Percentiles rank a stretch among this genome's conserved stretches.
phyloP scores from a whole-genome alignment of 108 stramenopile species.

The Seminavis robusta region DNA sequence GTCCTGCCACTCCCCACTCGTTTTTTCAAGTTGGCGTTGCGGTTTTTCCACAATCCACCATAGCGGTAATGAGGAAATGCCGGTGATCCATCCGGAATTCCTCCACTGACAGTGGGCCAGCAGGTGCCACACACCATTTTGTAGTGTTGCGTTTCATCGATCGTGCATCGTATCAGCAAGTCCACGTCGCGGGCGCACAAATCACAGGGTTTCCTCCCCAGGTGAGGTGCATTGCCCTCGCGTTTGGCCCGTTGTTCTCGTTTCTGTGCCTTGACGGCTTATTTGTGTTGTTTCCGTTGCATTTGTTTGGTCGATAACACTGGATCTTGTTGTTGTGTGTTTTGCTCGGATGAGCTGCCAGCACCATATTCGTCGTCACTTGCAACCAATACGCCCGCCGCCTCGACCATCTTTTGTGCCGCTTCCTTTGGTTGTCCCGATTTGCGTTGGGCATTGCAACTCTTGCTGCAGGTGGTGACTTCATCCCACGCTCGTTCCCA shows the following conservation, averaged over 20 bases:
- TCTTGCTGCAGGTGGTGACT: constrained; percentile 69
- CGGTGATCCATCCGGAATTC: constrained; percentile 80
- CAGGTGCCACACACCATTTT: constrained; percentile 85
- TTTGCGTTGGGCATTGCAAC: constrained; percentile 66
- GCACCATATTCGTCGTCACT: no score
- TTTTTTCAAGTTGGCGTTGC: no score
- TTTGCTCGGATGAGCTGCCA: no score
- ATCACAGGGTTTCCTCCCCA: constrained; percentile 67
- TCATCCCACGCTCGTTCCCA: constrained; percentile 89
- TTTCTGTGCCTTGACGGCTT: constrained; percentile 61
- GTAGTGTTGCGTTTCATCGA: constrained; percentile 55
- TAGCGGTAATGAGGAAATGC: constrained; percentile 83
- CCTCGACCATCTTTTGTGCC: no score
- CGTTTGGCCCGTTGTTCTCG: constrained; percentile 62
- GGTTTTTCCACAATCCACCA: constrained; percentile 88
- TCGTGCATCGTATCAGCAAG: constrained; percentile 62
- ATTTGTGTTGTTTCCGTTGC: no score
- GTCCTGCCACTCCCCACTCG: no score
- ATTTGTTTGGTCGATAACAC: no score
- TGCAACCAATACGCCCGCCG: no score
- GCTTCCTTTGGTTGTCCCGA: no score
- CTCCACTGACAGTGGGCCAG: constrained; percentile 79
- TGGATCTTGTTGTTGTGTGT: no score
- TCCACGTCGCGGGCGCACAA: constrained; percentile 55
- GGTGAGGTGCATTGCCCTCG: constrained; percentile 48